Base-by-base conservation (phyloP, 179 eudicot species). In the Beta macrorhiza region DNA sequence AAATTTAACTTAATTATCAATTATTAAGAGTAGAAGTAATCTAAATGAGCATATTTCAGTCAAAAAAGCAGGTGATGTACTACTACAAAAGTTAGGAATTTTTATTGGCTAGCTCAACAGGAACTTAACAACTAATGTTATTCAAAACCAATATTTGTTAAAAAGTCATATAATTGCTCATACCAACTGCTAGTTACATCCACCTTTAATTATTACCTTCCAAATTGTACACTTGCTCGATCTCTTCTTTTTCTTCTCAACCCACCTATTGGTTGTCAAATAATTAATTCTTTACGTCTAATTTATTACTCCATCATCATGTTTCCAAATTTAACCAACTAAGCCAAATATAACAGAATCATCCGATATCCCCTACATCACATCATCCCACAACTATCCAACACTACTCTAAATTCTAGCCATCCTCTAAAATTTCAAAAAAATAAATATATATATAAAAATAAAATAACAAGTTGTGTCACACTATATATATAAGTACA, bases 401-500 rank as follows among this genome's bases (percentile, higher is more conserved):
- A 75, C 59, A 61, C 61, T 72, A 61, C 61, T 72, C 78, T 80
- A 12, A 52, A n/a, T 58, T 53, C 20, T 47, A 52, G 12, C 74
- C 74, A 81, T 65, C 13, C 22, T 47, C 37, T 32, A 15, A 42
- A n/a, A 61, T 63, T 20, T 2, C 49, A 47, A 47, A 29, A 49
- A 56, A 67, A 71, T 20, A 13, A 59, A 22, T 57, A 79, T 29
- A 58, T 0, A 44, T 32, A 62, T 5, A 14, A 29, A 32, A 55
- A 69, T 13, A 9, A 29, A 13, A 57, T 9, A 20, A 53, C 77
- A 74, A 63, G 62, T 75, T 42, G 37, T 11, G 63, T 77, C 81
- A 82, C 84, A 77, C 81, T 82, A 78, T 78, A 82, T 37, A 82
- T 82, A 78, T 51, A 78, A 19, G 78, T 49, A 69, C 57, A 62